Conservation (phyloP, 257 asterid genomes). For the Solanum pimpinellifolium region DNA sequence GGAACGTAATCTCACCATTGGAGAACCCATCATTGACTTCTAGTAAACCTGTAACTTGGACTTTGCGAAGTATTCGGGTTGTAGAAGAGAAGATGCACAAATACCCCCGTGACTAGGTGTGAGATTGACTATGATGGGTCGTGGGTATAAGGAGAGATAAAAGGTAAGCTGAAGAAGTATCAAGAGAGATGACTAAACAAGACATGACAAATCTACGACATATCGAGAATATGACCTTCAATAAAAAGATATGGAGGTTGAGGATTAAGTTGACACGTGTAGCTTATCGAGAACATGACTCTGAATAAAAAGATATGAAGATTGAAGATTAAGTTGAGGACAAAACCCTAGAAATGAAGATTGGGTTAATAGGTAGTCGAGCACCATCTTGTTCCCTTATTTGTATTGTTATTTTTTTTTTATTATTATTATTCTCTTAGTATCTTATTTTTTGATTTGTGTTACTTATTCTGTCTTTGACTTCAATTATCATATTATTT, state of each 20-base stretch:
- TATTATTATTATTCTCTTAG: background rate
- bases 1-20: conserved; percentile 76
- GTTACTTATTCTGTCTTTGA: no score
- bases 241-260: background rate
- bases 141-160: background rate
- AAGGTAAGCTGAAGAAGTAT: background rate
- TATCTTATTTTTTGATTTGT: background rate
- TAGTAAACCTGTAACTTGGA: conserved; percentile 48
- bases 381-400: background rate
- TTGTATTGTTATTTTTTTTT: background rate
- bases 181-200: background rate
- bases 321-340: background rate
- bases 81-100: background rate
- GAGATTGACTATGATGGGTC: background rate
- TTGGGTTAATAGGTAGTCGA: background rate
- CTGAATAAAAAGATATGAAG: background rate
- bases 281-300: background rate
- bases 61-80: conserved; percentile 5
- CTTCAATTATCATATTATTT: background rate
- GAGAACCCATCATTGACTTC: conserved; percentile 88
- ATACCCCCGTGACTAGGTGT: rapidly evolving
- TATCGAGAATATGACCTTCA: background rate
- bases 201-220: background rate
- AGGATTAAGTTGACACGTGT: background rate
- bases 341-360: background rate